phyloP scores from a whole-genome alignment of 2,329 filamentous ascomycete genomes.

The Rutstroemia sp. region DNA sequence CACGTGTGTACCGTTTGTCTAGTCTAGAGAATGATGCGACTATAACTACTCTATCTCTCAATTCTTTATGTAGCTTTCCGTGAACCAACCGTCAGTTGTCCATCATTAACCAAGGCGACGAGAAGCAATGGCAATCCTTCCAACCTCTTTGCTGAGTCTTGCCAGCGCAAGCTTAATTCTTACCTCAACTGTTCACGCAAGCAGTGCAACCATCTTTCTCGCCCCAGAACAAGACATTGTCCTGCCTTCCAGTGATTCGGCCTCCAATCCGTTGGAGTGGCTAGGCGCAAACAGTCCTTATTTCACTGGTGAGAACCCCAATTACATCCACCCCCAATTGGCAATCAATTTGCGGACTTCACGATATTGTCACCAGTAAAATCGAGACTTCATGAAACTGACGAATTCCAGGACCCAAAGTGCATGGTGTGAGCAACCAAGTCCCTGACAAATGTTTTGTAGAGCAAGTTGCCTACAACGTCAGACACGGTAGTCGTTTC shows the following conservation, averaged over 20 bases:
- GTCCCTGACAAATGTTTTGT: conserved; percentile 50
- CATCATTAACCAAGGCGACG: too few species aligned
- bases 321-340: too few species aligned
- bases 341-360: too few species aligned
- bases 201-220: not conserved
- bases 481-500: conserved; percentile 55
- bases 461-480: conserved; percentile 52
- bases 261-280: not conserved
- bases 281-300: conserved; percentile 6
- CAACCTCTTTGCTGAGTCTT: not conserved
- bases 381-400: not conserved
- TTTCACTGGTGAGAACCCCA: not conserved
- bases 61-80: too few species aligned
- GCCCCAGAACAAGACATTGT: conserved; percentile 1
- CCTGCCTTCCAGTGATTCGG: not conserved
- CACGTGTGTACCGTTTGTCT: too few species aligned
- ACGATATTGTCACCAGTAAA: too few species aligned
- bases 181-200: not conserved
- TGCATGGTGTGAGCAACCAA: conserved; percentile 45
- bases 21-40: too few species aligned
- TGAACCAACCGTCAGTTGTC: too few species aligned
- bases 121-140: too few species aligned
- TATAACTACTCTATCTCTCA: too few species aligned
- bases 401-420: conserved; percentile 30
- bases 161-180: not conserved